phyloP scores from a whole-genome alignment of 164 flowering plant genomes.

The Annona squamosa region DNA sequence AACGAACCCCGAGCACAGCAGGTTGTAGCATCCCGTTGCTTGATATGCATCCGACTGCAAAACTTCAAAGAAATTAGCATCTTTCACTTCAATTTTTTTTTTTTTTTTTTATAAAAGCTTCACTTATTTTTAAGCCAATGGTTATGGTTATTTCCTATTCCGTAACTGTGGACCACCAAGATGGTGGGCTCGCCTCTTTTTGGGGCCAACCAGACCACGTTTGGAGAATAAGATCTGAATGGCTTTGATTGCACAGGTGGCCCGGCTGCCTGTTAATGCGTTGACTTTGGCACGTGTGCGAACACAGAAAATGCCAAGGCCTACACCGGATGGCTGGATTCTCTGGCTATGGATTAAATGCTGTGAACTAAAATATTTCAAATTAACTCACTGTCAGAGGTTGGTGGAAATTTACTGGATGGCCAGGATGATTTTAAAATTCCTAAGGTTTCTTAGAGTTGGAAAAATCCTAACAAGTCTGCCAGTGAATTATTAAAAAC shows the following conservation, averaged over 20 bases:
- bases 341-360: no score
- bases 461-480: no score
- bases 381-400: no score
- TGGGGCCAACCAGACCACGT: not conserved
- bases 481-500: no score
- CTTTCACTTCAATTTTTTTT: not conserved
- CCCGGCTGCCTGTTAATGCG: not conserved
- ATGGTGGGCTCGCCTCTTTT: not conserved
- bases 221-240: not conserved
- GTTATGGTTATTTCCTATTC: no score
- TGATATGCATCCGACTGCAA: constrained; percentile 92
- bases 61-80: not conserved
- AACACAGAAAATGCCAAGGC: not conserved
- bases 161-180: not conserved
- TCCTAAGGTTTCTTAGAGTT: no score
- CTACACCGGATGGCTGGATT: no score
- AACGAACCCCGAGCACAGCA: constrained; percentile 89
- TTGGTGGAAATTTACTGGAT: no score
- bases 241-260: not conserved
- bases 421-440: no score
- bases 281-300: not conserved
- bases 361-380: no score
- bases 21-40: constrained; percentile 94
- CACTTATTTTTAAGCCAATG: not conserved
- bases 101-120: no score